Percentiles rank a stretch among this genome's conserved stretches.
Conservation (phyloP, 2,329 filamentous ascomycete genomes). For the Rutstroemia sp. region DNA sequence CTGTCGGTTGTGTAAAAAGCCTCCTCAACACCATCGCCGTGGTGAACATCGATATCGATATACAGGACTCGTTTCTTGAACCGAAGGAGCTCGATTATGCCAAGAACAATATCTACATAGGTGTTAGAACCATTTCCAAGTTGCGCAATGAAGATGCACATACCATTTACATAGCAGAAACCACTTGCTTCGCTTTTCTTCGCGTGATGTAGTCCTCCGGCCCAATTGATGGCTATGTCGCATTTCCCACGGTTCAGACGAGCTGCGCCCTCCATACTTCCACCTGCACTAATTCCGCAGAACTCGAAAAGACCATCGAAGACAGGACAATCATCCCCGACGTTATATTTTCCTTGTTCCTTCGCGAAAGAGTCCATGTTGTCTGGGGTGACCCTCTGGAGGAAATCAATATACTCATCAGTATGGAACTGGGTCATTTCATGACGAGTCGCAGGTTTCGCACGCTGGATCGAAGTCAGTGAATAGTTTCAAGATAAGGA, state of each 20-base stretch:
- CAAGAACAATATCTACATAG: slow-evolving; percentile 83
- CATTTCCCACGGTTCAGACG: slow-evolving; percentile 86
- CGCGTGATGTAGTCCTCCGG: slow-evolving; percentile 91
- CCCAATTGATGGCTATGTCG: slow-evolving; percentile 98
- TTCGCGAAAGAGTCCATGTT: slow-evolving; percentile 93
- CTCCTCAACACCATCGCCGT: slow-evolving; percentile 88
- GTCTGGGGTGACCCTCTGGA: slow-evolving; percentile 92
- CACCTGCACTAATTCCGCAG: slow-evolving; percentile 88
- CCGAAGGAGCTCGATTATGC: slow-evolving; percentile 84
- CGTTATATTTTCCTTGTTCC: slow-evolving; percentile 90
- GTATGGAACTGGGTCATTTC: slow-evolving; percentile 95
- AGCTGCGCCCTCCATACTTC: slow-evolving; percentile 86
- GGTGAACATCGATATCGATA: slow-evolving; percentile 92
- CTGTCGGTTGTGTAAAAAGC: slow-evolving; percentile 89
- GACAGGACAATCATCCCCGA: slow-evolving; percentile 93
- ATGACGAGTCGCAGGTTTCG: slow-evolving; percentile 78
- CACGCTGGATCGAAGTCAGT: slow-evolving; percentile 46
- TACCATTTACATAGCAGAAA: slow-evolving; percentile 97
- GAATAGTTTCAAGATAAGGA: not conserved
- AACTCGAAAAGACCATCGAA: slow-evolving; percentile 98
- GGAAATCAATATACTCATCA: slow-evolving; percentile 90
- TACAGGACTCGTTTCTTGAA: slow-evolving; percentile 94
- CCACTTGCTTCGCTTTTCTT: slow-evolving; percentile 95
- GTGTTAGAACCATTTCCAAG: slow-evolving; percentile 30
- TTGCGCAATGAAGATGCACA: slow-evolving; percentile 27